Base-by-base conservation (phyloP, 129 eudicot genomes). In the Escallonia herrerae region DNA sequence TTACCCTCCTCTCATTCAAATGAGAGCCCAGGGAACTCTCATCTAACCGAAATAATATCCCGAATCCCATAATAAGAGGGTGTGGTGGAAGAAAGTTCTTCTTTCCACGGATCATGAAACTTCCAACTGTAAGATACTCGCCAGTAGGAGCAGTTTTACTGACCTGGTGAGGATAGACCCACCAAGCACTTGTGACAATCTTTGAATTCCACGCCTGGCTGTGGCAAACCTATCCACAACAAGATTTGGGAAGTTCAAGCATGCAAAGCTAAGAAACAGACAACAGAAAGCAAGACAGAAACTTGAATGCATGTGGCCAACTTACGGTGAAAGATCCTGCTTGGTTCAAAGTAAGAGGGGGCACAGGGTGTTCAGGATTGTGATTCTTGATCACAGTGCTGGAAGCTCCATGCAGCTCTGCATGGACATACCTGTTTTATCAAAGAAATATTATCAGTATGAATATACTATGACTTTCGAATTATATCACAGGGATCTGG, bases 201-300 rank as follows among this genome's bases (percentile, higher is more conserved):
- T 91, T 91, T 22, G 98, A 91, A 78, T 91, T 89, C 98, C 98
- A 91, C 48, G 98, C 98, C 76, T 91, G 89, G 79, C 98, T 91
- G 67, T 85, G 96, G 80, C 98, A 91, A 62, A 91, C 98, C 98
- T 91, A 60, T 71, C 46, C 9, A 65, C 14, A 57, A 47, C 33
- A 40, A 59, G 12, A 62, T 8, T 6, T 46, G 45, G 65, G 11
- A 61, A 33, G 60, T 44, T 62, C 13, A 53, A 44, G 49, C 14
- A 8, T 15, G 11, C 45, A 39, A 3, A 58, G 48, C 15, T 6
- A 3, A 41, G 46, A 41, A 14, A 12, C 40, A 43, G 33, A 22
- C 15, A 41, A 9, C 33, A 48, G 5, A 38, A 22, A 47, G 10
- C 41, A 43, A 22, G 50, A 38, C 45, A 8, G 57, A 69, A 56